Evolutionary conservation across 2,329 filamentous ascomycete species (phyloP), one percentile per base, ranked within the genome.

Genomic region (Pyricularia pennisetigena): DNA sequence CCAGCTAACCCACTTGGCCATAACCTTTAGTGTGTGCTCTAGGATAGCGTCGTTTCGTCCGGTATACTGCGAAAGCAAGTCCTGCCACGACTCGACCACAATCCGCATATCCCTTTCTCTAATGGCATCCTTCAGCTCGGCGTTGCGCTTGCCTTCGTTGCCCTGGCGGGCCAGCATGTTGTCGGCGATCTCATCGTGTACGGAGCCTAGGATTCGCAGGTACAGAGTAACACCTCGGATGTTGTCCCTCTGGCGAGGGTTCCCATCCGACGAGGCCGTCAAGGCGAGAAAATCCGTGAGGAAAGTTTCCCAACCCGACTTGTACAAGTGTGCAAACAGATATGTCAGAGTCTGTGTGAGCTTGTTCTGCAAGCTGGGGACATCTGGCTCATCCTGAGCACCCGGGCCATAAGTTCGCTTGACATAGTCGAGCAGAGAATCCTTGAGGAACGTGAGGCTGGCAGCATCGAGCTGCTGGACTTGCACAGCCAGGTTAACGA

Each of bases 1-100:
- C 95, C 95, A 99, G 84, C 93, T 96, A 70, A 97, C 93, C 94
- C 95, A 99, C 77, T 94, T 95, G 54, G 93, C 93, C 72, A 99
- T 88, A n/a, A 93, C 90, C 79, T 90, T 93, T 67, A 99, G 84
- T 73, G 92, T 94, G 84, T 96, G 89, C 77, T 97, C 93, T 62
- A 97, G 85, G 69, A 98, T 85, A 61, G 80, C 77, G 74, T 93
- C 89, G 72, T 90, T 87, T 69, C 88, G 83, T 74, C 86, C 86
- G 72, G 85, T 83, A 85, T 94, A 98, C 74, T 90, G 87, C 12
- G 87, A 84, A 68, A 99, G 84, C 63, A 99, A 90, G 75, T 97
- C 91, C 78, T 95, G 92, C 95, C 95, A 99, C 4, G 93, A 94
- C 70, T 85, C 83, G 62, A 93, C 91, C 72, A 99, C 91, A 78